phyloP scores from a whole-genome alignment of 768 basidiomycete genomes.

The Rhodotorula kratochvilovae region DNA sequence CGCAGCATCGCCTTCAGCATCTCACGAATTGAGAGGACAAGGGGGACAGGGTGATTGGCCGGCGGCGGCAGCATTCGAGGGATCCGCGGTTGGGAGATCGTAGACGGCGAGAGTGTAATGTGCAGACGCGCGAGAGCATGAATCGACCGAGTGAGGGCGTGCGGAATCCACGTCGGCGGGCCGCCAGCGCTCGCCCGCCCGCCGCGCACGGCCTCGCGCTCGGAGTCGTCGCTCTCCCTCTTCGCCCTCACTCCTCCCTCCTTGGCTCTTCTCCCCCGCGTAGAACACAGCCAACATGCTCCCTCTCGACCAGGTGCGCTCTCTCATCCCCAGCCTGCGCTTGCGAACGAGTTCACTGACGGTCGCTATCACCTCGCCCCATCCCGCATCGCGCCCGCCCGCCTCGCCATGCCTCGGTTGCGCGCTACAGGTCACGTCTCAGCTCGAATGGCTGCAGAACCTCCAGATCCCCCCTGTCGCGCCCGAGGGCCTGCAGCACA shows the following conservation, averaged over 20 bases:
- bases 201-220: neutral
- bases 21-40: no score
- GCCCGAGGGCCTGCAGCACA: constrained; percentile 69
- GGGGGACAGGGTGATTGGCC: no score
- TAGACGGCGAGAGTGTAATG: no score
- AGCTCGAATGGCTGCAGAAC: constrained; percentile 87
- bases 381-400: neutral
- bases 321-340: neutral
- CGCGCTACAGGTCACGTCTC: constrained; percentile 47
- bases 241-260: no score
- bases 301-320: neutral
- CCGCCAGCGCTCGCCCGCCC: no score
- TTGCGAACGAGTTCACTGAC: neutral
- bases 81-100: no score
- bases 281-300: neutral
- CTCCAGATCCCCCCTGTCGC: constrained; percentile 69
- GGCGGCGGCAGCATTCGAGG: no score
- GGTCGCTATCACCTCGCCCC: neutral
- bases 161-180: no score
- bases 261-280: neutral
- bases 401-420: neutral
- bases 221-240: no score
- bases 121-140: no score
- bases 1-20: no score
- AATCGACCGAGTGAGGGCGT: no score